Evolutionary conservation across 768 basidiomycete genomes (phyloP), one percentile per base, ranked within the genome.

Genomic region (Rhodocollybia butyracea): DNA sequence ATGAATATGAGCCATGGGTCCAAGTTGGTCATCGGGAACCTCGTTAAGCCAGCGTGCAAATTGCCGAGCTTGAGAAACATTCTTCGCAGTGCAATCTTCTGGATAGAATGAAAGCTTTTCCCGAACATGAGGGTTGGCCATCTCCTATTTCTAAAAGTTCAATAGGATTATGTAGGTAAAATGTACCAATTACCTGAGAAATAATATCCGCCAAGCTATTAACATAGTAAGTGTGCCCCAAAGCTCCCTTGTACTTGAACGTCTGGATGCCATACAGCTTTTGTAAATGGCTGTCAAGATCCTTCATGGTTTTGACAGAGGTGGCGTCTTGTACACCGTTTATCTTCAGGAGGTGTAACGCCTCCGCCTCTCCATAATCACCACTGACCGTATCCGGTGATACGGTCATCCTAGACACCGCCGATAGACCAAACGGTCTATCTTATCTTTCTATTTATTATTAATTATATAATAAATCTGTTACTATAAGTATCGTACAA

Each of bases 201-300:
- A 56, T 38, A 12, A 56, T 48, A 11, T 19, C 56, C 1, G 61
- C 27, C 4, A 75, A 41, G n/a, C 52, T 57, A 50, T 73, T 75
- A 2, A 70, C 63, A 58, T 64, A 66, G 48, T 70, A 73, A 3
- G 52, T 59, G 50, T 73, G 65, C 0, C 70, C 71, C 15, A 70
- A 60, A 0, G 61, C 61, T 8, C 73, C 72, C 10, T 63, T 40
- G 46, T 71, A 70, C 7, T 48, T 22, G 2, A 70, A 55, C 24
- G 64, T 67, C 1, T 62, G 43, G 19, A 74, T 61, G 0, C 73
- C 72, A 55, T 61, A 70, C 3, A 65, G 8, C 7, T 57, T 56
- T 43, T 70, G 67, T 3, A 70, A 26, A 21, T 36, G 15, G 5
- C 38, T 30, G 21, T 50, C 22, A 4, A 56, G 22, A 10, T 22